Percentiles rank a stretch among this genome's conserved stretches.
phyloP scores from a whole-genome alignment of 139 green algal genomes.

The Closterium sp. region DNA sequence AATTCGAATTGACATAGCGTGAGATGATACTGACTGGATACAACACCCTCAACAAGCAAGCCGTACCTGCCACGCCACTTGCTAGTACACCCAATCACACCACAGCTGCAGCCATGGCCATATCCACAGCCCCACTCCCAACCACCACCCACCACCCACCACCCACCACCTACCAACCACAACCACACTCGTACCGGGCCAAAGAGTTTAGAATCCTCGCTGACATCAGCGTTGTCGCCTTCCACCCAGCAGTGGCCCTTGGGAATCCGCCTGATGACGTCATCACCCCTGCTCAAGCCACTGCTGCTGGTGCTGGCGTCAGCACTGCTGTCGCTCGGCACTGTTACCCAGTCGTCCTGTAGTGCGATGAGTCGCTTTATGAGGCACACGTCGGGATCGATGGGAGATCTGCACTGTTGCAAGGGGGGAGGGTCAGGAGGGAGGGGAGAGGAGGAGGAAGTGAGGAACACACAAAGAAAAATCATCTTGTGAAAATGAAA shows the following conservation, averaged over 20 bases:
- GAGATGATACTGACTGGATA: too few relatives aligned
- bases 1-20: background rate
- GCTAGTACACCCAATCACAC: too few relatives aligned
- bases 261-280: constrained; percentile 53
- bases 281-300: background rate
- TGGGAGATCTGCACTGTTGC: constrained; percentile 55
- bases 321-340: constrained; percentile 3
- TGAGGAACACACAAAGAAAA: background rate
- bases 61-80: too few relatives aligned
- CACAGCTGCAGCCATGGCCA: too few relatives aligned
- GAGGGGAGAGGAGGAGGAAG: background rate
- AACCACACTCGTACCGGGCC: constrained; percentile 17
- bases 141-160: background rate
- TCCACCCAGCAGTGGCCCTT: constrained; percentile 86
- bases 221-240: constrained; percentile 68
- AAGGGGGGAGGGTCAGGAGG: background rate
- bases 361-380: constrained; percentile 78
- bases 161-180: background rate
- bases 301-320: background rate
- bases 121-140: background rate
- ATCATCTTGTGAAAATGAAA: too few relatives aligned
- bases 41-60: too few relatives aligned
- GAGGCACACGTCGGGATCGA: constrained; percentile 66
- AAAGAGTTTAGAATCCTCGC: constrained; percentile 43
- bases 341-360: constrained; percentile 74